These are phyloP conservation scores for Glaciozyma antarctica DNA, from an alignment of 768 basidiomycete genomes.

Conservation along the genomic window DNA sequence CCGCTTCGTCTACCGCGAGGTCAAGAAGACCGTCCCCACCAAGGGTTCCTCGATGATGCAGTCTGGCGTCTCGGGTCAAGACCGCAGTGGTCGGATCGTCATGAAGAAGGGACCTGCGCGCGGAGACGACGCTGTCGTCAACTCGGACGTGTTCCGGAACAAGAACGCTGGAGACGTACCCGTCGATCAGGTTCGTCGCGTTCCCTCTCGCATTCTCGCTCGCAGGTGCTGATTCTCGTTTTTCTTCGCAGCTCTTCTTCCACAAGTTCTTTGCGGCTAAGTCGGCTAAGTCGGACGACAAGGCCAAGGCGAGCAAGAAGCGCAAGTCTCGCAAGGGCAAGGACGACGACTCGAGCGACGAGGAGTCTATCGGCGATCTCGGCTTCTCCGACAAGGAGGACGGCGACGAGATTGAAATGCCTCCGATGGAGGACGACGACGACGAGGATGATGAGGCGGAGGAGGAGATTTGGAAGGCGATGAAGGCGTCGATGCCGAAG, in stretches of 20 bases:
- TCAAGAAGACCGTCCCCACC: conserved; percentile 58
- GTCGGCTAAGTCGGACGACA: conserved; percentile 47
- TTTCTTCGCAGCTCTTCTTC: conserved; percentile 61
- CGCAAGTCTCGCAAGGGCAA: conserved; percentile 24
- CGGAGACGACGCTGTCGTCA: conserved; percentile 54
- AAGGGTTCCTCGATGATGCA: conserved; percentile 93
- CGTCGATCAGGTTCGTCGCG: conserved; percentile 50
- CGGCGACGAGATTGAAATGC: conserved; percentile 9
- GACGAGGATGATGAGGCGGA: conserved; percentile 27
- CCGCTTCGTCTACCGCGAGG: conserved; percentile 92
- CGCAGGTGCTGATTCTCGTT: neutral
- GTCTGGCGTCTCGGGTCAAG: conserved; percentile 60
- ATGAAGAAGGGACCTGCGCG: conserved; percentile 63
- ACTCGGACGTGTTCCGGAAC: conserved; percentile 66
- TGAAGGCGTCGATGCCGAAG: conserved; percentile 29
- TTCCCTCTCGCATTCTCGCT: conserved; percentile 1
- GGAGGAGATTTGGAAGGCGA: conserved; percentile 33
- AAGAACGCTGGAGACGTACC: conserved; percentile 62
- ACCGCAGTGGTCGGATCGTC: conserved; percentile 47
- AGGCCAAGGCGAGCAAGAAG: conserved; percentile 24
- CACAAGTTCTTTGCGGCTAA: conserved; percentile 77
- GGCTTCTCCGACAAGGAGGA: conserved; percentile 14
- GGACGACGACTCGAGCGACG: conserved; percentile 18
- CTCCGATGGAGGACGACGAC: conserved; percentile 17
- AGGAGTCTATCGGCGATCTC: conserved; percentile 17